Conservation (phyloP, 2,329 filamentous ascomycete species). For the Neobulgaria alba region DNA sequence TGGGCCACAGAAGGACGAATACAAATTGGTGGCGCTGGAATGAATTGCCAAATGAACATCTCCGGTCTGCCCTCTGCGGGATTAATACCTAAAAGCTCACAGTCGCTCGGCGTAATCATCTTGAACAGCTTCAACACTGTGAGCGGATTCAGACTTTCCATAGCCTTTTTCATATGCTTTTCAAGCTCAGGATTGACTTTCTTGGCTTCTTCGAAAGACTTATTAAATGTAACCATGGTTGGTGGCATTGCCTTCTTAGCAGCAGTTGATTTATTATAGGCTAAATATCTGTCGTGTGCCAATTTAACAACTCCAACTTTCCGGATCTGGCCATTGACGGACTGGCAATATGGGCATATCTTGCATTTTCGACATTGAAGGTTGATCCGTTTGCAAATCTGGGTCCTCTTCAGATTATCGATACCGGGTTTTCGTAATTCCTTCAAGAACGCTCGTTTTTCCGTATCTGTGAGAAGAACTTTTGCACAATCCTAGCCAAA, state of each 20-base stretch:
- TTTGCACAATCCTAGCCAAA: constrained; percentile 62
- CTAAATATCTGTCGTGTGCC: constrained; percentile 83
- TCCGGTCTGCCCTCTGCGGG: constrained; percentile 82
- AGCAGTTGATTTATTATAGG: constrained; percentile 82
- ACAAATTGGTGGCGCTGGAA: constrained; percentile 88
- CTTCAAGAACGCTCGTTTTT: constrained; percentile 68
- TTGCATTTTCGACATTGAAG: constrained; percentile 84
- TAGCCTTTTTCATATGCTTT: constrained; percentile 82
- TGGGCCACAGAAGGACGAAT: constrained; percentile 92
- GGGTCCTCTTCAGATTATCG: constrained; percentile 77
- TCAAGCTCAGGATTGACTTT: constrained; percentile 75
- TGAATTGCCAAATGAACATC: constrained; percentile 95
- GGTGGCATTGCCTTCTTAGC: constrained; percentile 74
- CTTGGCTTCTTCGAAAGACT: constrained; percentile 73
- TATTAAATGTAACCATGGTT: constrained; percentile 77
- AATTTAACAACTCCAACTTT: constrained; percentile 92
- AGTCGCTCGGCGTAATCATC: constrained; percentile 74
- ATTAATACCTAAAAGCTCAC: constrained; percentile 83
- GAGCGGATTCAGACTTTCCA: constrained; percentile 89
- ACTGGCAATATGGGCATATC: constrained; percentile 69
- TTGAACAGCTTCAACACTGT: constrained; percentile 87
- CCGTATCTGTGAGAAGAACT: constrained; percentile 72
- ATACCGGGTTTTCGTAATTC: constrained; percentile 72
- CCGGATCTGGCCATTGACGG: constrained; percentile 83
- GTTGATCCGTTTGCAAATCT: constrained; percentile 80